Percentiles rank a stretch among this genome's conserved stretches.
phyloP scores from a whole-genome alignment of 1,139 yeast genomes.

The Taphrina communis region DNA sequence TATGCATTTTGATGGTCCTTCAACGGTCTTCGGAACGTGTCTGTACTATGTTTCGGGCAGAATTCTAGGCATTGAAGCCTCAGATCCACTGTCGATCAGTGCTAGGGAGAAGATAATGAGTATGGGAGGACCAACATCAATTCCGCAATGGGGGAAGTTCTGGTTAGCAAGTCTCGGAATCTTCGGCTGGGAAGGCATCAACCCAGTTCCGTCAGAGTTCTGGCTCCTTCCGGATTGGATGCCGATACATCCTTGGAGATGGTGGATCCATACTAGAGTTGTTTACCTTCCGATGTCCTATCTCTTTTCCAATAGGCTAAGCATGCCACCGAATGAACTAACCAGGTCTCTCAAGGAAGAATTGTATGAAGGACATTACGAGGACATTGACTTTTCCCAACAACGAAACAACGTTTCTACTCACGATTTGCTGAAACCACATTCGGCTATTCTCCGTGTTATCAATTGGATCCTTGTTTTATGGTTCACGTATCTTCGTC shows the following conservation, averaged over 20 bases:
- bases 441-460: constrained; percentile 68
- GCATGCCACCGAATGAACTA: constrained; percentile 69
- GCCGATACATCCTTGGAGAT: constrained; percentile 91
- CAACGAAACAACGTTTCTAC: constrained; percentile 89
- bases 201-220: constrained; percentile 96
- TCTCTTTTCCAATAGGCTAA: constrained; percentile 60
- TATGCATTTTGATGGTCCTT: constrained; percentile 84
- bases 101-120: constrained; percentile 74
- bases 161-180: constrained; percentile 82
- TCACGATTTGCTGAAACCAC: constrained; percentile 92
- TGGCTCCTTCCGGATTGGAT: constrained; percentile 83
- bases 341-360: constrained; percentile 72
- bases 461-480: constrained; percentile 65
- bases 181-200: constrained; percentile 95
- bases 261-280: constrained; percentile 99
- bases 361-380: constrained; percentile 71
- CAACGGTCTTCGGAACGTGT: constrained; percentile 93
- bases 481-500: constrained; percentile 75
- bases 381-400: constrained; percentile 66
- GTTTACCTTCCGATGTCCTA: constrained; percentile 89
- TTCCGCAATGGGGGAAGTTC: constrained; percentile 98
- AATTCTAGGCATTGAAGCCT: constrained; percentile 71
- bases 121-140: constrained; percentile 76
- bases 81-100: constrained; percentile 78
- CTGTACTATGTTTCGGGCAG: constrained; percentile 82